A percentile compares a stretch with the other conserved stretches of the same genome.
phyloP scores from a whole-genome alignment of 176 grass and related monocot genomes.

The Rhipidocladum racemiflorum region DNA sequence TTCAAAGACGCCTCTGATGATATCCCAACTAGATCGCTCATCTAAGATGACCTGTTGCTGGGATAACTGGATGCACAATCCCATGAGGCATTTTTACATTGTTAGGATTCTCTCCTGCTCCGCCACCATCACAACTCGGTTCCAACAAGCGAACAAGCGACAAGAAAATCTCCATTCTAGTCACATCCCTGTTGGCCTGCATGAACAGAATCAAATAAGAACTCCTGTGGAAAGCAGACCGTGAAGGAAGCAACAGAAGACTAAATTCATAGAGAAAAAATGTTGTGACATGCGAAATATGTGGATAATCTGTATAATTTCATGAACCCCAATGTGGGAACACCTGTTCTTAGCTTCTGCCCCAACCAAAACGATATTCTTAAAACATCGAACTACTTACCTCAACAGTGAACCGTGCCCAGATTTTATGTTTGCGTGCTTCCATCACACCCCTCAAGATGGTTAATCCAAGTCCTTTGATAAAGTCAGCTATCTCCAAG shows the following conservation, averaged over 20 bases:
- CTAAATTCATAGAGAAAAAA: background rate
- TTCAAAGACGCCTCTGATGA: slow-evolving; percentile 31
- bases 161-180: slow-evolving; percentile 80
- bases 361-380: background rate
- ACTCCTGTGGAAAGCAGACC: background rate
- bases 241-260: background rate
- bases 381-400: slow-evolving; percentile 29
- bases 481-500: slow-evolving; percentile 82
- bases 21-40: slow-evolving; percentile 16
- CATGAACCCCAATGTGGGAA: background rate
- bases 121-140: slow-evolving; percentile 35
- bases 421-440: slow-evolving; percentile 72
- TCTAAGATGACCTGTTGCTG: slow-evolving; percentile 56
- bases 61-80: slow-evolving; percentile 54
- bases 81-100: slow-evolving; percentile 42
- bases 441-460: slow-evolving; percentile 85
- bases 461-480: slow-evolving; percentile 77
- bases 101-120: slow-evolving; percentile 36
- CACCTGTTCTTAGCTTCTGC: background rate
- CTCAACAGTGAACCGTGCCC: slow-evolving; percentile 80
- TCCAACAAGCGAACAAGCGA: slow-evolving; percentile 70
- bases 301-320: slow-evolving; percentile 7
- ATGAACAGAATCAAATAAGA: slow-evolving; percentile 8
- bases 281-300: background rate
- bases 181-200: slow-evolving; percentile 74